Evolutionary conservation across 257 asterid genomes (phyloP).

Genomic region (Nicotiana undulata): DNA sequence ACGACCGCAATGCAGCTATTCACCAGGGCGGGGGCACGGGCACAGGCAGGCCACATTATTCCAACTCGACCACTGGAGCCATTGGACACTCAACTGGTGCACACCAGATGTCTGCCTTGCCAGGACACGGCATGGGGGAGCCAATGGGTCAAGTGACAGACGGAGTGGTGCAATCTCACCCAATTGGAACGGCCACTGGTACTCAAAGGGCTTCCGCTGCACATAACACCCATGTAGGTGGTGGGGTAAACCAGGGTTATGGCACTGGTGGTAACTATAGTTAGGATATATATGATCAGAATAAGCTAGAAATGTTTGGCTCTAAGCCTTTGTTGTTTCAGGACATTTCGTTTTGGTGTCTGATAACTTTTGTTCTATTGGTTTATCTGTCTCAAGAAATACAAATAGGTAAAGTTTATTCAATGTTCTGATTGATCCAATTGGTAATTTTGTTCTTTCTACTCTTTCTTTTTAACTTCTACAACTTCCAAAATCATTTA

Average conservation of each 20-base stretch:
- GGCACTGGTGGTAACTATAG: constrained; percentile 38
- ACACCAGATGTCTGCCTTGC: constrained; percentile 47
- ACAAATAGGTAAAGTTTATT: too few relatives aligned
- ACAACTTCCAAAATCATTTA: too few relatives aligned
- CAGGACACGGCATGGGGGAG: constrained; percentile 42
- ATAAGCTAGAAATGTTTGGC: too few relatives aligned
- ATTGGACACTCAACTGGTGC: constrained; percentile 29
- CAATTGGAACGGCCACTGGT: constrained; percentile 42
- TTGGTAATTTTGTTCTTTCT: too few relatives aligned
- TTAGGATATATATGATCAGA: not conserved
- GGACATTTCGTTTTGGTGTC: too few relatives aligned
- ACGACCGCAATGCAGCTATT: constrained; percentile 28
- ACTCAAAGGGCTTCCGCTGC: constrained; percentile 37
- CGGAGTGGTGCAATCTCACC: constrained; percentile 34
- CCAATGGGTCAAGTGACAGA: constrained; percentile 44
- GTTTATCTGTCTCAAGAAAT: too few relatives aligned
- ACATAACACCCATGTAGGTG: constrained; percentile 32
- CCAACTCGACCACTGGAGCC: constrained; percentile 32
- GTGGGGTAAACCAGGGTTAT: constrained; percentile 15
- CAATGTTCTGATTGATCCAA: too few relatives aligned
- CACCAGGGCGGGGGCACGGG: constrained; percentile 19
- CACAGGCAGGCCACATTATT: constrained; percentile 22
- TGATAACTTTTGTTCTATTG: too few relatives aligned
- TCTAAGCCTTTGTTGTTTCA: too few relatives aligned
- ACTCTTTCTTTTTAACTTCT: too few relatives aligned